phyloP scores from a whole-genome alignment of 495 filamentous ascomycete genomes.

The Pyrenopolyporus hunteri region DNA sequence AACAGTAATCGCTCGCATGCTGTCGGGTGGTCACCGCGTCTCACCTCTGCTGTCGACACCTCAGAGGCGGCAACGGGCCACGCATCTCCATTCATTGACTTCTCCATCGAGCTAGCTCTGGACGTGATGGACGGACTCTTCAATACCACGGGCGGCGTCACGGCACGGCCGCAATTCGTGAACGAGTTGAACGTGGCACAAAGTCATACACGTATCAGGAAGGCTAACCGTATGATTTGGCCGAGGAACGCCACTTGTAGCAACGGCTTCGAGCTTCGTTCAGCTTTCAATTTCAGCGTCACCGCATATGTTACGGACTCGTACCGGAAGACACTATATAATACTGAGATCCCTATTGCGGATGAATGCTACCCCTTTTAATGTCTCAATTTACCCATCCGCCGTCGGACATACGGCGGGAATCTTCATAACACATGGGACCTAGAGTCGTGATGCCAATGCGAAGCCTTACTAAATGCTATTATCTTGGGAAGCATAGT shows the following conservation, averaged over 20 bases:
- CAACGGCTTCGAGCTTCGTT: conserved; percentile 28
- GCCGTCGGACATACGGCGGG: neutral
- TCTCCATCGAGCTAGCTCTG: conserved; percentile 29
- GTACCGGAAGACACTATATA: conserved; percentile 26
- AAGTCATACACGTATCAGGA: conserved; percentile 26
- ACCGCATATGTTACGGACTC: conserved; percentile 16
- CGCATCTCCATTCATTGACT: conserved; percentile 25
- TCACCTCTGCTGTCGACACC: conserved; percentile 33
- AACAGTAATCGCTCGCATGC: conserved; percentile 25
- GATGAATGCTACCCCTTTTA: conserved; percentile 31
- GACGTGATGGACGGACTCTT: conserved; percentile 20
- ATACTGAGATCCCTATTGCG: conserved; percentile 21
- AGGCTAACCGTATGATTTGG: conserved; percentile 27
- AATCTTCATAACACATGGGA: neutral
- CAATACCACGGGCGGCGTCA: conserved; percentile 22
- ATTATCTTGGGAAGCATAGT: conserved; percentile 2
- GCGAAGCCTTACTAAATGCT: conserved; percentile 1
- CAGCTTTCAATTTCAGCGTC: conserved; percentile 34
- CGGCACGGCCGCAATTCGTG: conserved; percentile 24
- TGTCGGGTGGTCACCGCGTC: conserved; percentile 37
- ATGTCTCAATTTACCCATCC: neutral
- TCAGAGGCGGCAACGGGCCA: conserved; percentile 32
- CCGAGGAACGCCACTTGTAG: conserved; percentile 27
- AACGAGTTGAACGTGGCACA: conserved; percentile 30
- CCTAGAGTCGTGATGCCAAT: neutral